Conservation (phyloP, 2,329 filamentous ascomycete genomes). For the Ophiostoma quercus region DNA sequence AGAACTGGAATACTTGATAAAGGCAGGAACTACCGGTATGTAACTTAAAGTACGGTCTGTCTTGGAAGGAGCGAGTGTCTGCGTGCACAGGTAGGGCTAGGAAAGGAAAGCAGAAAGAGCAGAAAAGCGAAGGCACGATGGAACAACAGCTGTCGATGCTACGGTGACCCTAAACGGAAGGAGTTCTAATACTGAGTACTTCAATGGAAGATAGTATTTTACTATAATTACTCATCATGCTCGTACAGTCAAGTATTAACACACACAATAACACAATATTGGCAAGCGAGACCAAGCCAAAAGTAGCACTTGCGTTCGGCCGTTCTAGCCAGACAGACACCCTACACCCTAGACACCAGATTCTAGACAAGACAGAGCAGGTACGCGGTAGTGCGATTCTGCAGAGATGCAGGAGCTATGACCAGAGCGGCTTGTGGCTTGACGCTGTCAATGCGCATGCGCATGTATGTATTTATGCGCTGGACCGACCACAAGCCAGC, state of each 20-base stretch:
- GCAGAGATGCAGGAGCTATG: neutral
- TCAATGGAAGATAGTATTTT: neutral
- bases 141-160: neutral
- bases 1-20: neutral
- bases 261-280: neutral
- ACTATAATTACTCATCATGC: neutral
- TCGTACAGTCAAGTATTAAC: neutral
- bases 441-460: neutral
- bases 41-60: neutral
- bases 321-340: slow-evolving; percentile 1
- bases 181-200: neutral
- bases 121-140: neutral
- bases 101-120: neutral
- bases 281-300: slow-evolving; percentile 5
- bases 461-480: neutral
- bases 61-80: neutral
- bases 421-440: neutral
- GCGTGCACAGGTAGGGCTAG: neutral
- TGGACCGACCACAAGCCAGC: neutral
- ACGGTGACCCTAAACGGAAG: neutral
- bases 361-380: neutral
- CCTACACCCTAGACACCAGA: neutral
- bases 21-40: neutral
- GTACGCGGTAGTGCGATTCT: neutral
- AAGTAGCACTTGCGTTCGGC: slow-evolving; percentile 8